Base-by-base conservation (phyloP, 1,284 basidiomycete genomes). In the Microbotryum scabiosae region DNA sequence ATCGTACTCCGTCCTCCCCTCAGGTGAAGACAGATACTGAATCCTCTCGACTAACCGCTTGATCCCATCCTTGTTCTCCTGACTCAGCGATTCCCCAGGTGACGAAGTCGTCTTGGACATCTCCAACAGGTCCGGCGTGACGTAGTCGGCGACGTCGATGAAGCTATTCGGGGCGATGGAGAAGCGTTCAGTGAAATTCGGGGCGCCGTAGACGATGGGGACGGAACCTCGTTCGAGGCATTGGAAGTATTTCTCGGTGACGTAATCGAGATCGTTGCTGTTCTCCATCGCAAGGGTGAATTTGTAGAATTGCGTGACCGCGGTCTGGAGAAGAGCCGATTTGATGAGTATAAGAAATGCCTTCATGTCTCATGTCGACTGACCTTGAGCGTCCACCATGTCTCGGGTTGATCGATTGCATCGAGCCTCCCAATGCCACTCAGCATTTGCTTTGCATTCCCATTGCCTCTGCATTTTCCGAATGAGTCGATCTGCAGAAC, bases 241-340 rank as follows among this genome's bases (percentile, higher is more conserved):
- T 7, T 64, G 60, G 45, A 57, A 60, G 45, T 51, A 55, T 44
- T 61, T 65, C 20, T 65, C 64, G 9, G 61, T 65, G 16, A 56
- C 59, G 45, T 66, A 66, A 45, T 66, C 61, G 47, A 54, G 43
- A 43, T 57, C 55, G 47, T 61, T 61, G 20, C 51, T 54, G 47
- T 61, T 61, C 41, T 66, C 65, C 46, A 66, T 57, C 0, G 65
- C 65, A 36, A 66, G 14, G 10, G 57, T 54, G 49, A 65, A 65
- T 5, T 44, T 44, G 52, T 64, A 65, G 14, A 55, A 57, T 5
- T 44, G 26, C 44, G 59, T 62, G 23, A 57, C 41, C 12, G 65
- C 55, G 55, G 63, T 57, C 59, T 65, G 51, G 8, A 9, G 23
- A 52, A 12, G n/a, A 12, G 32, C 9, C n/a, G 26, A 8, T 10